phyloP scores from a whole-genome alignment of 148 eudicot genomes.

The Amaranthus hypochondriacus region DNA sequence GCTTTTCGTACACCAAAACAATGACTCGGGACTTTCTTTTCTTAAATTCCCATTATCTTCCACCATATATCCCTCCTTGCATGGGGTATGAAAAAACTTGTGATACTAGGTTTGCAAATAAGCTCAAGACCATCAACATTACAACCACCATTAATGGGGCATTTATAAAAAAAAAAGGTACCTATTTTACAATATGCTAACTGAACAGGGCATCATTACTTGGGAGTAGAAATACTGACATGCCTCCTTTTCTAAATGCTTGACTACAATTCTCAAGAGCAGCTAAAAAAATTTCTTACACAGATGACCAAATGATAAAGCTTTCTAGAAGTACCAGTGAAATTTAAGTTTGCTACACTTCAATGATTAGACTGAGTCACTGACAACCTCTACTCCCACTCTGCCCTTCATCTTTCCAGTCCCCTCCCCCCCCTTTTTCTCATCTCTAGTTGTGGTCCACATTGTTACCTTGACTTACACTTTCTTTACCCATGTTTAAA shows the following conservation, averaged over 20 bases:
- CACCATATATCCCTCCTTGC: no score
- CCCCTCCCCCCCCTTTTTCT: background rate
- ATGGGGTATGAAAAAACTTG: background rate
- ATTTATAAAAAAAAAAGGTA: no score
- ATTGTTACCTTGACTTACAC: no score
- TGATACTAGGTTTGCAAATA: background rate
- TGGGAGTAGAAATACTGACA: slow-evolving; percentile 8
- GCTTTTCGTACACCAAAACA: no score
- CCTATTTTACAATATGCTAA: background rate
- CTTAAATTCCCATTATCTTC: no score
- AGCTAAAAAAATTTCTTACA: slow-evolving; percentile 2
- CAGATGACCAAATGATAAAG: slow-evolving; percentile 11
- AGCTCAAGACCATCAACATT: background rate
- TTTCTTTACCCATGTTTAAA: no score
- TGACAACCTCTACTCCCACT: slow-evolving; percentile 9
- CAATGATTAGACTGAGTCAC: slow-evolving; percentile 20
- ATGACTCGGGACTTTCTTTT: no score
- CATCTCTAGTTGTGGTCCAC: background rate
- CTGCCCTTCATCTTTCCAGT: background rate
- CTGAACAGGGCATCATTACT: background rate
- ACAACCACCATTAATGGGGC: background rate
- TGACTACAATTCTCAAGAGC: background rate
- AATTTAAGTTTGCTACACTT: slow-evolving; percentile 9
- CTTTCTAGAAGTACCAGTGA: slow-evolving; percentile 6
- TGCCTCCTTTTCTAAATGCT: slow-evolving; percentile 13